Evolutionary conservation across 768 basidiomycete species (phyloP), one percentile per base, ranked within the genome.

Genomic region (Auricularia sp.): DNA sequence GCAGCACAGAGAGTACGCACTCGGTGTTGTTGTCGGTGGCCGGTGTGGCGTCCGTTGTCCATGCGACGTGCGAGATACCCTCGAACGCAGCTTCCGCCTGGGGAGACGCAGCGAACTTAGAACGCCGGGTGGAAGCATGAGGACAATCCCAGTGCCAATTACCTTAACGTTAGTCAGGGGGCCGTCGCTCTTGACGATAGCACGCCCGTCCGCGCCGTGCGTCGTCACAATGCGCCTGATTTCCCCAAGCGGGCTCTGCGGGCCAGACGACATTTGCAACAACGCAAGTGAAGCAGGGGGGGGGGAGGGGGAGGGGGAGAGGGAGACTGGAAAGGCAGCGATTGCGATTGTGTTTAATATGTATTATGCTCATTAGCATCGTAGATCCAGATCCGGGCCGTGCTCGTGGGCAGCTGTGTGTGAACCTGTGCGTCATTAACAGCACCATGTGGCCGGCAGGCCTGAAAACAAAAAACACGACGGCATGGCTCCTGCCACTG

Each of bases 21-120:
- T 68, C 69, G 12, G 65, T 74, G 63, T 85, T 85, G 68, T 83
- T 85, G 66, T 86, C 83, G 18, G 78, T 77, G 0, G 82, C 81
- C 3, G 85, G 85, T 3, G 78, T 73, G 62, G 80, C 77, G 3
- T 72, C 72, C 3, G 80, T 83, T n/a, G 76, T 74, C 84, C 84
- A 86, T 35, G 84, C 74, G 3, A 74, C 66, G 12, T 75, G 76
- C 5, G 74, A 70, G 53, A 71, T 71, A 76, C 56, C 56, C 29
- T 59, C 56, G 56, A 59, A 59, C 14, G 56, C 56, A 2, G 56
- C 56, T 59, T 59, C 56, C 23, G 5, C 23, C 56, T 59, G 56
- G 23, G 21, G 11, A 0, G 14, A 56, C n/a, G n/a, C 29, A 29
- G 29, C 29, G 29, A 29, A 29, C 29, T 11, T 44, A 10, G 43